Evolutionary conservation across 1,139 yeast genomes (phyloP).

Genomic region (Saccharomyces hybrid): DNA sequence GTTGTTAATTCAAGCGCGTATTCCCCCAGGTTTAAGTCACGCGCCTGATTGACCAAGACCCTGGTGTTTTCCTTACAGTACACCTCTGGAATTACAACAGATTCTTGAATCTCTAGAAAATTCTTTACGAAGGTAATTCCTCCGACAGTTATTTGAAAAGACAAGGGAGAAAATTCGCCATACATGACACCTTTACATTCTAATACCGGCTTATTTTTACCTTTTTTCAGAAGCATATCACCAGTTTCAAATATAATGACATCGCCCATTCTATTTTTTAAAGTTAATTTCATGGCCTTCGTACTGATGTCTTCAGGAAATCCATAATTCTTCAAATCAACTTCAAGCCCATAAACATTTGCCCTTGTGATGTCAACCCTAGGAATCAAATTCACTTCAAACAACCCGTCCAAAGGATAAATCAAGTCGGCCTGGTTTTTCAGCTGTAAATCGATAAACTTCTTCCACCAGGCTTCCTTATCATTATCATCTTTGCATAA

Average conservation of each 20-base stretch:
- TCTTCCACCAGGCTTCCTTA: conserved; percentile 24
- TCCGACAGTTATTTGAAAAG: conserved; percentile 22
- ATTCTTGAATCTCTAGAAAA: conserved; percentile 8
- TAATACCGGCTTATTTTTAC: conserved; percentile 9
- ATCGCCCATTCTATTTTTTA: conserved; percentile 16
- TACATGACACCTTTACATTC: conserved; percentile 17
- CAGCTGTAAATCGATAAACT: conserved; percentile 18
- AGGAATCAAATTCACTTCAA: conserved; percentile 11
- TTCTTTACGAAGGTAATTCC: conserved; percentile 23
- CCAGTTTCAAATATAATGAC: conserved; percentile 12
- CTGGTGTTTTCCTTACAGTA: conserved; percentile 14
- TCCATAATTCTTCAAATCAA: conserved; percentile 13
- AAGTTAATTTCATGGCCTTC: conserved; percentile 15
- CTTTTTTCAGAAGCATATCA: conserved; percentile 7
- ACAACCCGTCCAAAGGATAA: conserved; percentile 22
- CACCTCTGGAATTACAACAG: conserved; percentile 16
- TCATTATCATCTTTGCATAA: conserved; percentile 13
- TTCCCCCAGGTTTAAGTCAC: conserved; percentile 15
- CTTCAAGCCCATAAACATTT: conserved; percentile 20
- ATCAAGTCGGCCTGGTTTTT: conserved; percentile 15
- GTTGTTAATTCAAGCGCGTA: conserved; percentile 11
- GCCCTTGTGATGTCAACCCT: conserved; percentile 10
- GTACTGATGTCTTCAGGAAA: conserved; percentile 18
- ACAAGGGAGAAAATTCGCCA: conserved; percentile 20
- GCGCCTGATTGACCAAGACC: conserved; percentile 15